Conservation (phyloP, 78 protist species). For the Cavenderia fasciculata region DNA sequence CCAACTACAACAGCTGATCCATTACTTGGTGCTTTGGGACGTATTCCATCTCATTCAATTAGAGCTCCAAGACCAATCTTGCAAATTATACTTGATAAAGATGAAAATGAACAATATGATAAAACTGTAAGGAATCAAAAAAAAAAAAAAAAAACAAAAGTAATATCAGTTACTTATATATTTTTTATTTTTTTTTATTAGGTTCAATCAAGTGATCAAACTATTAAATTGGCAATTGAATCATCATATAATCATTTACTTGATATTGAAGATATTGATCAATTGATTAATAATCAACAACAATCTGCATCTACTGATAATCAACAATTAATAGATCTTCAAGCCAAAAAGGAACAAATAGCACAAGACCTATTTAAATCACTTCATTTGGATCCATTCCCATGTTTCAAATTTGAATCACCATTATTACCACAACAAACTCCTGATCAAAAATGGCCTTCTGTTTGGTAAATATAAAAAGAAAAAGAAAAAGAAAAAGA, state of each 20-base stretch:
- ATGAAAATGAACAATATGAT: neutral
- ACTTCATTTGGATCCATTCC: constrained; percentile 69
- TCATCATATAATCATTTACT: constrained; percentile 57
- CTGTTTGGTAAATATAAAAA: too few species aligned
- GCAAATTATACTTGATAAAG: constrained; percentile 48
- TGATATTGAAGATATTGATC: constrained; percentile 69
- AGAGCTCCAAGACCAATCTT: constrained; percentile 80
- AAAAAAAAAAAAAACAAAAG: neutral
- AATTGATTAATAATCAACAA: constrained; percentile 27
- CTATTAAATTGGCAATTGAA: constrained; percentile 67
- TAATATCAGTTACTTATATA: too few species aligned
- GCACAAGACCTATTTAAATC: constrained; percentile 43
- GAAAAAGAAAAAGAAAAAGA: too few species aligned
- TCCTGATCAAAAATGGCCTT: constrained; percentile 76
- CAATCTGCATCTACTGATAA: neutral
- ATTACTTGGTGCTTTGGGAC: constrained; percentile 72
- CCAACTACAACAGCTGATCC: constrained; percentile 39
- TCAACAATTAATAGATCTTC: neutral
- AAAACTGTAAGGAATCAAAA: neutral
- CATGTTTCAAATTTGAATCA: constrained; percentile 59
- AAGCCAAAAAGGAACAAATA: constrained; percentile 23
- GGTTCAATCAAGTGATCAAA: constrained; percentile 62
- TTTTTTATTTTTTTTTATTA: neutral
- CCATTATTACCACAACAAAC: constrained; percentile 50
- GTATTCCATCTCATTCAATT: constrained; percentile 82